A percentile compares a stretch with the other conserved stretches of the same genome.
Evolutionary conservation across 306 rosid genomes (phyloP).

Genomic region (Astragalus glycyphyllos): DNA sequence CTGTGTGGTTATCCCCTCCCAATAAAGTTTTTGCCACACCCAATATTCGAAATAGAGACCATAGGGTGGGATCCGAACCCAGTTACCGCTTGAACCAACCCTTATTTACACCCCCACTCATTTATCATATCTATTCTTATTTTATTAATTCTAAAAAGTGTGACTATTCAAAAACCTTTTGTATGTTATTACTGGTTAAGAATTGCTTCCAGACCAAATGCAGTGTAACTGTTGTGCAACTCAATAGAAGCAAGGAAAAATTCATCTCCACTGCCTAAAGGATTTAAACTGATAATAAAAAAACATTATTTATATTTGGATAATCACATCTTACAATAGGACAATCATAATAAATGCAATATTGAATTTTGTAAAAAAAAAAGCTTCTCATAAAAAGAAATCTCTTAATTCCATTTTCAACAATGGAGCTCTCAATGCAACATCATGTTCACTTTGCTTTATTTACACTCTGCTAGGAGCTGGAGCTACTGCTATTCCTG

Average conservation of each 20-base stretch:
- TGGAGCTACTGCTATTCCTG: conserved; percentile 25
- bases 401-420: conserved; percentile 19
- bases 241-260: not conserved
- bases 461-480: conserved; percentile 27
- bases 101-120: no score
- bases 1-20: no score
- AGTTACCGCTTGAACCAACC: no score
- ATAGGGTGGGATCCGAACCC: no score
- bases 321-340: conserved; percentile 31
- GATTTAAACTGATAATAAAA: no score
- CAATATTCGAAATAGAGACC: no score
- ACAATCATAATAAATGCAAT: conserved; percentile 3
- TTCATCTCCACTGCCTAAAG: not conserved
- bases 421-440: conserved; percentile 9
- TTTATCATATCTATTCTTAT: no score
- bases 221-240: not conserved
- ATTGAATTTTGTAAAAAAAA: conserved; percentile 8
- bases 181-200: no score
- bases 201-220: not conserved
- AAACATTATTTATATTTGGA: not conserved
- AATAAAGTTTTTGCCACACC: no score
- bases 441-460: conserved; percentile 9
- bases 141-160: no score
- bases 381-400: not conserved
- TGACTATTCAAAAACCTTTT: no score